phyloP scores from a whole-genome alignment of 805 yeast genomes.

The Candida ascalaphidarum region DNA sequence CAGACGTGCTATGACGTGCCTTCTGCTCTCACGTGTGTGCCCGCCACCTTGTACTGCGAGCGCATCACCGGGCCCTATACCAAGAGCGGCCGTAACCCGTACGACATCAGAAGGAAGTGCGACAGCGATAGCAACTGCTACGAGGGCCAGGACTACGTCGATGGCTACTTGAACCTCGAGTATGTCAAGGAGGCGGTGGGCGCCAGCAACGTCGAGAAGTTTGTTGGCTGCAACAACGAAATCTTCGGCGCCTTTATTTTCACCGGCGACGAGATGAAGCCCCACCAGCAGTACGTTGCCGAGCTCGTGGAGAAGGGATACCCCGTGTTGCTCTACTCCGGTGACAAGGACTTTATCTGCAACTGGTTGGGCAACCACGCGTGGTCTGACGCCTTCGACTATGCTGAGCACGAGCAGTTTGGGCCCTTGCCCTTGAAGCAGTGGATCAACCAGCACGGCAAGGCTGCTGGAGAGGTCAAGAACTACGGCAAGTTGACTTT shows the following conservation, averaged over 20 bases:
- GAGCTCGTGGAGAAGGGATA: slow-evolving; percentile 6
- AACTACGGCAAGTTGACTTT: slow-evolving; percentile 15
- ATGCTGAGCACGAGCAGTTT: slow-evolving; percentile 2
- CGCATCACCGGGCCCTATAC: slow-evolving; percentile 18
- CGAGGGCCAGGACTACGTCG: slow-evolving; percentile 39
- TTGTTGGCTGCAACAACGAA: slow-evolving; percentile 36
- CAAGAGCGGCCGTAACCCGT: slow-evolving; percentile 52
- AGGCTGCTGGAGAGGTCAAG: slow-evolving; percentile 29
- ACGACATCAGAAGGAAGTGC: slow-evolving; percentile 52
- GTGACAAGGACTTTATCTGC: slow-evolving; percentile 10
- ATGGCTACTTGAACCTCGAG: slow-evolving; percentile 44
- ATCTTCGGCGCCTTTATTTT: slow-evolving; percentile 1
- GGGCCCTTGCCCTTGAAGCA: slow-evolving; percentile 3
- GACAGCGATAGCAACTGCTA: slow-evolving; percentile 46
- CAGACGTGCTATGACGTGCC: slow-evolving; percentile 23
- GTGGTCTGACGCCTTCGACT: slow-evolving; percentile 5
- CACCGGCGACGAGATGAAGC: slow-evolving; percentile 5
- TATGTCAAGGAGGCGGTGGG: slow-evolving; percentile 50
- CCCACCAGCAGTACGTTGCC: slow-evolving; percentile 5
- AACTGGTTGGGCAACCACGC: slow-evolving; percentile 10
- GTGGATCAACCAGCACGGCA: slow-evolving; percentile 4
- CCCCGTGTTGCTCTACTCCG: slow-evolving; percentile 8
- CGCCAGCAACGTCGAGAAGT: slow-evolving; percentile 40
- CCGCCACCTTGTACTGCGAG: slow-evolving; percentile 69
- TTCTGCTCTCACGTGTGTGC: slow-evolving; percentile 57